Conservation (phyloP, 179 eudicot species). For the Spinacia oleracea region DNA sequence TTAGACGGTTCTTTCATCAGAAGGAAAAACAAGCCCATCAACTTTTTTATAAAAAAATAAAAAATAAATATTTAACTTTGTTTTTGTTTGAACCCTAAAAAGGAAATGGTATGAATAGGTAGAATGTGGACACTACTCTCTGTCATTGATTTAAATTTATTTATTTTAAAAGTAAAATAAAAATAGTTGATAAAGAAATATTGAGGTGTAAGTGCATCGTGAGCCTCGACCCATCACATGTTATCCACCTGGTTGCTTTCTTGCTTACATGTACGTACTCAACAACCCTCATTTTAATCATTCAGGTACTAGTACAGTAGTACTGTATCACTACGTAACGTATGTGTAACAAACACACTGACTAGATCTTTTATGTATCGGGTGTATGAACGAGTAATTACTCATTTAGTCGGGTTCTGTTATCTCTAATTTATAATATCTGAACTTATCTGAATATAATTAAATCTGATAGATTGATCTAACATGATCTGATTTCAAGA, state of each 20-base stretch:
- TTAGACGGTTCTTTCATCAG: constrained; percentile 31
- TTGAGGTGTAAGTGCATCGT: constrained; percentile 26
- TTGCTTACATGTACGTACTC: constrained; percentile 19
- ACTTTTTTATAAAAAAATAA: not conserved
- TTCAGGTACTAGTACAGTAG: not conserved
- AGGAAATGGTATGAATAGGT: constrained; percentile 5
- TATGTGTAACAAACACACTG: not conserved
- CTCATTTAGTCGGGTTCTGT: too few relatives aligned
- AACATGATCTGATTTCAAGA: too few relatives aligned
- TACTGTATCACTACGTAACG: not conserved
- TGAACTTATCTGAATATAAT: too few relatives aligned
- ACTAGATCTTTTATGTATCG: too few relatives aligned
- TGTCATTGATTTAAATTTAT: too few relatives aligned
- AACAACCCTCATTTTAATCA: constrained; percentile 5
- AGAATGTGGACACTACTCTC: constrained; percentile 19
- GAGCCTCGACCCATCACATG: constrained; percentile 35
- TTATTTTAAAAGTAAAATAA: not conserved
- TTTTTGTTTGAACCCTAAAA: not conserved
- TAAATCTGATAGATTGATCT: too few relatives aligned
- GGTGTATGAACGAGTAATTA: too few relatives aligned
- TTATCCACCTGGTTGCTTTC: constrained; percentile 21
- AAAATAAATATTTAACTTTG: not conserved
- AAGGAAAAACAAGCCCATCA: constrained; percentile 15
- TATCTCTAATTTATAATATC: too few relatives aligned
- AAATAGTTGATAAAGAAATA: not conserved